Percentiles rank a stretch among this genome's conserved stretches.
Conservation (phyloP, 306 rosid genomes). For the Rosa rugosa region DNA sequence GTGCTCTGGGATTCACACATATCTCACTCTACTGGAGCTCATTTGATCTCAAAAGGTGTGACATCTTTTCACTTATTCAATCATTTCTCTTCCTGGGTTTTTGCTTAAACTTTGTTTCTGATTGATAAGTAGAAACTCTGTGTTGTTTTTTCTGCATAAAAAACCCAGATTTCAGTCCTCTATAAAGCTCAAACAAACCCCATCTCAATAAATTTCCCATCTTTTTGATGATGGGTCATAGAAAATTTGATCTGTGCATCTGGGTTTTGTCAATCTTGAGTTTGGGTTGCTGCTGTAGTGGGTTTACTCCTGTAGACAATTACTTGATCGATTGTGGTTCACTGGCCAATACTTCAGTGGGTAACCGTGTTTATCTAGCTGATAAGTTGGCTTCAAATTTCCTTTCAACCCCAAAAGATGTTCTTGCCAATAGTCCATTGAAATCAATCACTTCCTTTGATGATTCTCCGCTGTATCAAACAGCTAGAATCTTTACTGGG, state of each 20-base stretch:
- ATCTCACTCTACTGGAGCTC: conserved; percentile 26
- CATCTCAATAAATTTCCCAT: conserved; percentile 15
- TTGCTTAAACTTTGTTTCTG: conserved; percentile 2
- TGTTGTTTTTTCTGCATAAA: conserved; percentile 4
- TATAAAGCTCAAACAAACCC: neutral
- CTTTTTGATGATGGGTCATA: conserved; percentile 37
- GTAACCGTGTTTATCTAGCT: conserved; percentile 52
- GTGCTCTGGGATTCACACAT: neutral
- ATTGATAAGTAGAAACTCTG: neutral
- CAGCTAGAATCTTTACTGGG: conserved; percentile 70
- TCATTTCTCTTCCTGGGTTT: conserved; percentile 22
- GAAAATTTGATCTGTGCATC: conserved; percentile 38
- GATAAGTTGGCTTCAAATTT: conserved; percentile 54
- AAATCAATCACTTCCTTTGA: conserved; percentile 34
- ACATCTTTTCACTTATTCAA: conserved; percentile 20
- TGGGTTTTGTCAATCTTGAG: conserved; percentile 48
- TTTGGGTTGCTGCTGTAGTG: conserved; percentile 43
- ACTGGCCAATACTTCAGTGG: conserved; percentile 40
- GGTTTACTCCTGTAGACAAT: conserved; percentile 56
- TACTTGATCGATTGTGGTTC: conserved; percentile 90
- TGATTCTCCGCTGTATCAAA: conserved; percentile 54
- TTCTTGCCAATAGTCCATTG: conserved; percentile 51
- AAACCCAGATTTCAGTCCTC: conserved; percentile 22
- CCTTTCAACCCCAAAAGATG: conserved; percentile 56
- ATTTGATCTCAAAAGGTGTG: conserved; percentile 33